These are phyloP conservation scores for Selenicereus undatus DNA, from an alignment of 148 eudicot genomes.

Conservation along the genomic window DNA sequence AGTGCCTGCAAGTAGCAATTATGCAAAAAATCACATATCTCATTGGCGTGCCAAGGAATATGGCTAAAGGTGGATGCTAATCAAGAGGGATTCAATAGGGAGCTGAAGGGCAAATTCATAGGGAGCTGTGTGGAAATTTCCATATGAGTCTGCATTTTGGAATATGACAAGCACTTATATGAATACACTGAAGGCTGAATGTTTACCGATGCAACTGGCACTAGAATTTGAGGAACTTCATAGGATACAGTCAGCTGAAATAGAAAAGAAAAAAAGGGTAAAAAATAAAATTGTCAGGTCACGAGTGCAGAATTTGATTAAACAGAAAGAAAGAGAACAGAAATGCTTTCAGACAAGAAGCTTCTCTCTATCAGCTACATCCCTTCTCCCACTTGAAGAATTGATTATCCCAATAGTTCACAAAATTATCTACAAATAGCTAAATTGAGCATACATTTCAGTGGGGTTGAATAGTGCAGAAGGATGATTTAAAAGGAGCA, in stretches of 20 bases:
- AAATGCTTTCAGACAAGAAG: background rate
- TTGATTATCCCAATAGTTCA: too few species aligned
- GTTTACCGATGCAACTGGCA: conserved; percentile 94
- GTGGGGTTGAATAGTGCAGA: too few species aligned
- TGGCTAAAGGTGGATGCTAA: background rate
- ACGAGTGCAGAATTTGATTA: background rate
- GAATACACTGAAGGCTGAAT: conserved; percentile 10
- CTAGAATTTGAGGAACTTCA: conserved; percentile 80
- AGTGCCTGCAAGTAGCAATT: conserved; percentile 53
- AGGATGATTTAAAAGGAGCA: too few species aligned
- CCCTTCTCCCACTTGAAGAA: too few species aligned
- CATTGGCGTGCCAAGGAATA: background rate
- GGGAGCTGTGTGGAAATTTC: background rate
- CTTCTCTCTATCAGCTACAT: background rate
- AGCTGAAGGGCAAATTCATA: background rate
- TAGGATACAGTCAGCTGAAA: conserved; percentile 92
- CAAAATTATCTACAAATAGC: too few species aligned
- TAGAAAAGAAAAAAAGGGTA: background rate
- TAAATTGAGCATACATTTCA: too few species aligned
- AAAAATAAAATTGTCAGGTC: background rate
- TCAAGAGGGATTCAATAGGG: background rate
- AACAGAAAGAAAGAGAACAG: background rate
- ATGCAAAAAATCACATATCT: background rate
- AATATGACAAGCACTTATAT: too few species aligned
- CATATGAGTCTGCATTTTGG: too few species aligned